Evolutionary conservation across 2,329 filamentous ascomycete species (phyloP).

Genomic region (Fusarium tupiense): DNA sequence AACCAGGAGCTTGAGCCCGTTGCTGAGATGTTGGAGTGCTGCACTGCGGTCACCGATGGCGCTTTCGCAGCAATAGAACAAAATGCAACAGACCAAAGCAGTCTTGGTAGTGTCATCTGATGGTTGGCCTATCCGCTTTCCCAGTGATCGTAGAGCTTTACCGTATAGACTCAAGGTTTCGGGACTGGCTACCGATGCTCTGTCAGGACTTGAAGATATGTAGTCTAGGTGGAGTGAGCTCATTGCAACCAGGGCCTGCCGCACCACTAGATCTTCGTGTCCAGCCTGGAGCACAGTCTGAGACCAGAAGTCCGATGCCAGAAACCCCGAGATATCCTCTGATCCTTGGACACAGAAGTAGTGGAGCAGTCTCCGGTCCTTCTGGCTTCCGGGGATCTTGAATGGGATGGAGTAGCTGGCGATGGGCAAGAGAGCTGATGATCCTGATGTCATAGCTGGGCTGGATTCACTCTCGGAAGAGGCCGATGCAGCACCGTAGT

Average conservation of each 20-base stretch:
- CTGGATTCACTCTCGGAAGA: too few relatives aligned
- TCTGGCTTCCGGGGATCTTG: constrained; percentile 7
- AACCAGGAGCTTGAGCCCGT: not conserved
- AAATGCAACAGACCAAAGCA: constrained; percentile 6
- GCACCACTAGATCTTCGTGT: not conserved
- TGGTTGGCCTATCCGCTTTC: not conserved
- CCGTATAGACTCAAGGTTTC: not conserved
- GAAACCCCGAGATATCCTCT: constrained; percentile 1
- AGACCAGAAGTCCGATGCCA: constrained; percentile 9
- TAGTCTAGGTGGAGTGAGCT: constrained; percentile 15
- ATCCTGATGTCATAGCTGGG: accelerated
- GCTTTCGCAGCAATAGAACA: constrained; percentile 17
- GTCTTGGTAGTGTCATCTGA: not conserved
- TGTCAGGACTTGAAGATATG: not conserved
- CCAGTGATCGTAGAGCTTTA: not conserved
- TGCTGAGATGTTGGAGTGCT: constrained; percentile 5
- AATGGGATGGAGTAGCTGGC: constrained; percentile 5
- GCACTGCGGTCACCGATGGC: not conserved
- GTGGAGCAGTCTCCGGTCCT: constrained; percentile 2
- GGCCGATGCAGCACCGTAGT: not conserved
- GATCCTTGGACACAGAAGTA: constrained; percentile 20
- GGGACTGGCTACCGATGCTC: not conserved
- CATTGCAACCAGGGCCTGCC: constrained; percentile 12
- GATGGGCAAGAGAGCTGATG: not conserved
- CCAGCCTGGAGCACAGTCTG: not conserved